phyloP scores from a whole-genome alignment of 2,329 filamentous ascomycete genomes.

The Penicillium sp. region DNA sequence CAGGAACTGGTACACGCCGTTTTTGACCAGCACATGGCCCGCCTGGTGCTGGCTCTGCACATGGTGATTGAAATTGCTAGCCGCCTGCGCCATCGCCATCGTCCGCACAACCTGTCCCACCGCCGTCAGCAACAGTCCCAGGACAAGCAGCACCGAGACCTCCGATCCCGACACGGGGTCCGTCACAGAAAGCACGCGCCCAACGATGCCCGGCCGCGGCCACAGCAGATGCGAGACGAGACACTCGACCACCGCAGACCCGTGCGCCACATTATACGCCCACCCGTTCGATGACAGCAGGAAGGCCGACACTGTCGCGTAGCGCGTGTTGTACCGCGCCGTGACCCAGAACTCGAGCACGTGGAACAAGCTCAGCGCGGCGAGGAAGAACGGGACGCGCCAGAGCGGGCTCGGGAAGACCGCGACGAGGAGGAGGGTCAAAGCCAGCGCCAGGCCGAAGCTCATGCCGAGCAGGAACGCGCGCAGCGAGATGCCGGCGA shows the following conservation, averaged over 20 bases:
- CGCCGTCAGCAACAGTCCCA: constrained; percentile 63
- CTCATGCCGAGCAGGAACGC: constrained; percentile 45
- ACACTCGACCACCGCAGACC: constrained; percentile 70
- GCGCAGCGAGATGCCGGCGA: constrained; percentile 46
- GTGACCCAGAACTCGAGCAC: constrained; percentile 96
- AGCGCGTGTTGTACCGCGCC: constrained; percentile 73
- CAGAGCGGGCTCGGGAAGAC: constrained; percentile 47
- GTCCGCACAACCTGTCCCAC: constrained; percentile 73
- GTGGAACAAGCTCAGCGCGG: constrained; percentile 74
- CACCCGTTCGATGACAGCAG: constrained; percentile 81
- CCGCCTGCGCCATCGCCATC: constrained; percentile 85
- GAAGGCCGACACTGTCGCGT: constrained; percentile 71
- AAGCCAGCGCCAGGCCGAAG: constrained; percentile 36
- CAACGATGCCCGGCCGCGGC: constrained; percentile 15
- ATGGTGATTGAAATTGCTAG: constrained; percentile 85
- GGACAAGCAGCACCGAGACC: constrained; percentile 36
- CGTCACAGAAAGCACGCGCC: constrained; percentile 48
- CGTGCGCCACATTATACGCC: constrained; percentile 79
- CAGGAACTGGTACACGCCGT: constrained; percentile 71
- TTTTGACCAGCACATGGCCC: constrained; percentile 76
- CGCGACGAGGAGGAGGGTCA: constrained; percentile 31
- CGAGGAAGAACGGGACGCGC: constrained; percentile 55
- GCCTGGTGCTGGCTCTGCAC: constrained; percentile 68
- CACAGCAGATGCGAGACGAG: constrained; percentile 39
- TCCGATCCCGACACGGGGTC: constrained; percentile 31